phyloP scores from a whole-genome alignment of 257 asterid genomes.

The Salvia rosmarinus region DNA sequence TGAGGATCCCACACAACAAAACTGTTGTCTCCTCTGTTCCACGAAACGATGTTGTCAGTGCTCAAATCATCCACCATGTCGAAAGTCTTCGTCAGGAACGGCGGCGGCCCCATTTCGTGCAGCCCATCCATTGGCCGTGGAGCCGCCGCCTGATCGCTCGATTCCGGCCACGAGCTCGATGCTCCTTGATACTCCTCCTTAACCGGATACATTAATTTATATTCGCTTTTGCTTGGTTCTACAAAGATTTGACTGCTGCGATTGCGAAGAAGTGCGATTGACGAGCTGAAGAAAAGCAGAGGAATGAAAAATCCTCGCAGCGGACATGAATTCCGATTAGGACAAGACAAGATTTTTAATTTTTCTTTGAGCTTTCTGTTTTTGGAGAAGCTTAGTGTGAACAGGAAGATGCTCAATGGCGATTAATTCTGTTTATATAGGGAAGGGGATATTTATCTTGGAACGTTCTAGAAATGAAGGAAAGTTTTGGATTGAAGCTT shows the following conservation, averaged over 20 bases:
- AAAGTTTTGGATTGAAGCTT: constrained; percentile 28
- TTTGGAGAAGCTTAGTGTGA: constrained; percentile 24
- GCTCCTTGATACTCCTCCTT: constrained; percentile 58
- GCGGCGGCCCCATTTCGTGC: constrained; percentile 81
- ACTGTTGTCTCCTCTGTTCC: constrained; percentile 82
- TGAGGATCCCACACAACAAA: constrained; percentile 87
- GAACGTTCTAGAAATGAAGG: constrained; percentile 64
- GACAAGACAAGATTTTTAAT: neutral
- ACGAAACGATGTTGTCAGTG: constrained; percentile 59
- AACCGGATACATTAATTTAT: constrained; percentile 43
- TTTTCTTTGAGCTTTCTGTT: constrained; percentile 14
- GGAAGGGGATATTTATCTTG: constrained; percentile 18
- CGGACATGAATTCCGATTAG: constrained; percentile 16
- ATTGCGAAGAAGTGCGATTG: neutral
- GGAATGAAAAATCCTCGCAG: constrained; percentile 12
- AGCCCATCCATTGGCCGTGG: constrained; percentile 89
- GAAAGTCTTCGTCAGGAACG: constrained; percentile 76
- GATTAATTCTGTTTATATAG: neutral
- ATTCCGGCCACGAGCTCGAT: constrained; percentile 33
- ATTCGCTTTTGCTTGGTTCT: neutral
- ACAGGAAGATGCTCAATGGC: neutral
- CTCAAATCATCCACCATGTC: constrained; percentile 80
- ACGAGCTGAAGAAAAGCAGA: neutral
- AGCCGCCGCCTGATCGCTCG: constrained; percentile 24
- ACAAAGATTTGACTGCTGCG: neutral